Conservation (phyloP, 495 filamentous ascomycete species). For the Tetracladium setigerum region DNA sequence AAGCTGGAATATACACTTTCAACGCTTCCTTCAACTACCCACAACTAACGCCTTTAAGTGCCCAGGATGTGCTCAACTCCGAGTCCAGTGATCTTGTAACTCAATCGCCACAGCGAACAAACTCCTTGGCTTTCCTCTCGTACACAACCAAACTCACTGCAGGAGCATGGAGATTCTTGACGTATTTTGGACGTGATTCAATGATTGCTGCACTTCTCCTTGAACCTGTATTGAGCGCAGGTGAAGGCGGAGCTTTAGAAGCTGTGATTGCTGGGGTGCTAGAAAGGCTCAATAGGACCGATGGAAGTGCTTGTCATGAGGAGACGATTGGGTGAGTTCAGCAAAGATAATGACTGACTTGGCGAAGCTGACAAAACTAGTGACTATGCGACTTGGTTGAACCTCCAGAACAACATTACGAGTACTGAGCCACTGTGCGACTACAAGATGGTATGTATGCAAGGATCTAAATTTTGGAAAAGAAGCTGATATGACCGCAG, state of each 20-base stretch:
- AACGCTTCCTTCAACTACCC: slow-evolving; percentile 54
- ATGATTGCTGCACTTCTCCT: slow-evolving; percentile 53
- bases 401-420: slow-evolving; percentile 41
- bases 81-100: slow-evolving; percentile 36
- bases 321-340: slow-evolving; percentile 48
- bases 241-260: slow-evolving; percentile 48
- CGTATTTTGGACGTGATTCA: slow-evolving; percentile 59
- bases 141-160: slow-evolving; percentile 55
- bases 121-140: slow-evolving; percentile 53
- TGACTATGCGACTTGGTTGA: slow-evolving; percentile 55
- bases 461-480: not conserved
- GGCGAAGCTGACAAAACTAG: slow-evolving; percentile 10
- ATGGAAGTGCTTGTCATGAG: slow-evolving; percentile 56
- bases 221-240: slow-evolving; percentile 48
- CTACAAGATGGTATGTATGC: slow-evolving; percentile 46
- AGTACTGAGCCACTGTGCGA: slow-evolving; percentile 48
- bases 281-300: slow-evolving; percentile 49
- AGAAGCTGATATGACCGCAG: slow-evolving; percentile 11
- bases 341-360: not conserved
- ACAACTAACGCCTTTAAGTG: slow-evolving; percentile 44
- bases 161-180: slow-evolving; percentile 60
- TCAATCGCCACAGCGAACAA: slow-evolving; percentile 35
- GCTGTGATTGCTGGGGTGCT: slow-evolving; percentile 52
- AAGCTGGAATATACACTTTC: slow-evolving; percentile 47
- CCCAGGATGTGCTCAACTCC: slow-evolving; percentile 40